Percentiles rank a stretch among this genome's conserved stretches.
Conservation (phyloP, 257 asterid species). For the Echium plantagineum region DNA sequence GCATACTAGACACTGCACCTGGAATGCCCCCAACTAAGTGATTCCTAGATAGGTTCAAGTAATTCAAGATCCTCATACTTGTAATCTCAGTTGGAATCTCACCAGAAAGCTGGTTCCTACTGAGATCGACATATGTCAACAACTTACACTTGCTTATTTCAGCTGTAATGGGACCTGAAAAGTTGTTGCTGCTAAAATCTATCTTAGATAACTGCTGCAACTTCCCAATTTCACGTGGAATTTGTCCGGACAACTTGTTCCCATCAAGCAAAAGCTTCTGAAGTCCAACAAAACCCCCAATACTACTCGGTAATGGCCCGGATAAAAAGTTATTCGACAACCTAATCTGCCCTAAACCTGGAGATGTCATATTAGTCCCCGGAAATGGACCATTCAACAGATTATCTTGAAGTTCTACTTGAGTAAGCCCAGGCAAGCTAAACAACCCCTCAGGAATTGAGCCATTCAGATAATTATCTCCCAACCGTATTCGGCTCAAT, state of each 20-base stretch:
- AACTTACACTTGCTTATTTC: conserved; percentile 73
- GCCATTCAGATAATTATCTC: conserved; percentile 78
- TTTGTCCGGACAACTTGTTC: conserved; percentile 62
- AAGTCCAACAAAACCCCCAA: conserved; percentile 67
- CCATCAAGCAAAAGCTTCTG: conserved; percentile 95
- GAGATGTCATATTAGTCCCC: conserved; percentile 27
- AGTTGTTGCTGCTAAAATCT: conserved; percentile 72
- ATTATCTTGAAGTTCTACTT: conserved; percentile 84
- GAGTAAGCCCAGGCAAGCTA: conserved; percentile 64
- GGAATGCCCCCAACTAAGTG: conserved; percentile 73
- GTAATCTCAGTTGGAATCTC: conserved; percentile 75
- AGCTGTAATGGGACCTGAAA: conserved; percentile 59
- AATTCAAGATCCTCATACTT: conserved; percentile 75
- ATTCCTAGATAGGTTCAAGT: conserved; percentile 72
- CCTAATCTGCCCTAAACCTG: conserved; percentile 66
- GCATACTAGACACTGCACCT: conserved; percentile 63
- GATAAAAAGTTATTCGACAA: conserved; percentile 69
- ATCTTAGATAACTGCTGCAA: conserved; percentile 87
- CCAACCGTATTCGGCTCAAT: conserved; percentile 70
- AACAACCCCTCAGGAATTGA: conserved; percentile 72
- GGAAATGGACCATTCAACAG: conserved; percentile 71
- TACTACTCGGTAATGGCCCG: conserved; percentile 72
- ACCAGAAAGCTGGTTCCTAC: conserved; percentile 74
- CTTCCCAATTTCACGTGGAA: conserved; percentile 73
- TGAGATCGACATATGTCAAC: conserved; percentile 76